Evolutionary conservation across 2,329 filamentous ascomycete genomes (phyloP).

Genomic region (Pseudocercospora eumusae): DNA sequence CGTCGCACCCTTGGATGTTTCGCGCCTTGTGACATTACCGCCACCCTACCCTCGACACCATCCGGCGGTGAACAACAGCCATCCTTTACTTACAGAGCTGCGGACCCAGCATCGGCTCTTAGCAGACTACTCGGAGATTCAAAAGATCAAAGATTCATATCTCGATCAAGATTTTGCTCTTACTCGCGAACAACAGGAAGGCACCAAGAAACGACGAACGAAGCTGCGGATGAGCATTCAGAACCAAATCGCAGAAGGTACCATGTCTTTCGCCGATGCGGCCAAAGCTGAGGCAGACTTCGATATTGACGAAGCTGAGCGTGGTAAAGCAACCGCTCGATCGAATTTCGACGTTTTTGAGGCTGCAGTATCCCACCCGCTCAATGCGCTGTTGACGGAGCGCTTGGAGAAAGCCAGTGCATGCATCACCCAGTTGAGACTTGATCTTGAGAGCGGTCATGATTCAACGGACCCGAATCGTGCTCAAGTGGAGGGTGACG

Average conservation of each 20-base stretch:
- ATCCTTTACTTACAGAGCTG: conserved; percentile 81
- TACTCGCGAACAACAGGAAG: conserved; percentile 50
- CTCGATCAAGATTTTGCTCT: conserved; percentile 35
- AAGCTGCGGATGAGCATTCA: conserved; percentile 61
- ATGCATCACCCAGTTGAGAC: conserved; percentile 74
- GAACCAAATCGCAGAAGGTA: conserved; percentile 73
- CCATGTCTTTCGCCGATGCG: conserved; percentile 79
- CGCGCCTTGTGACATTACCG: conserved; percentile 85
- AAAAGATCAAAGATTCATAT: conserved; percentile 51
- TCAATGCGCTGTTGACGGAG: conserved; percentile 76
- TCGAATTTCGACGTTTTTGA: conserved; percentile 84
- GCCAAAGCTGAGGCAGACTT: conserved; percentile 74
- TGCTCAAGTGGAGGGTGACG: conserved; percentile 91
- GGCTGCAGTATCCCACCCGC: conserved; percentile 74
- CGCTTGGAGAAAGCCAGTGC: conserved; percentile 72
- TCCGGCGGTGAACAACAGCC: conserved; percentile 92
- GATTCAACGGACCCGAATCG: conserved; percentile 72
- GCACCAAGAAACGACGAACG: conserved; percentile 35
- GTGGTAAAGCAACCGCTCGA: conserved; percentile 72
- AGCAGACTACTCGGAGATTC: conserved; percentile 68
- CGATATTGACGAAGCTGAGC: conserved; percentile 66
- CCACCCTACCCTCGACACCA: conserved; percentile 93
- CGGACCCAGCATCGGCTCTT: conserved; percentile 74
- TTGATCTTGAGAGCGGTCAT: conserved; percentile 71
- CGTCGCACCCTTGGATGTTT: conserved; percentile 68